Evolutionary conservation across 371 early-diverging fungal species (phyloP).

Genomic region (Mucor indicus): DNA sequence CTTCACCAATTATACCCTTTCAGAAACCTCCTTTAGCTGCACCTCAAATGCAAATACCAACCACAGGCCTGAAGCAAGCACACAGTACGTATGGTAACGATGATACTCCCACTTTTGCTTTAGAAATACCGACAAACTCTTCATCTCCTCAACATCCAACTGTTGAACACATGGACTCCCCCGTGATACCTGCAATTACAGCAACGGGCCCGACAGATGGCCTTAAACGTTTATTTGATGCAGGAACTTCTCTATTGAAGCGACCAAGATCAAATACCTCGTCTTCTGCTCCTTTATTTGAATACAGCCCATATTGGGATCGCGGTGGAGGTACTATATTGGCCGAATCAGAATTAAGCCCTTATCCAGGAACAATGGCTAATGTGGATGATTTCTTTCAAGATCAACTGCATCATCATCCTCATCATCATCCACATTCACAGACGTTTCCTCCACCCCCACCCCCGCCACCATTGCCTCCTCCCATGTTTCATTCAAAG

Average conservation of each 20-base stretch:
- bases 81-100: conserved; percentile 34
- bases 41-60: conserved; percentile 48
- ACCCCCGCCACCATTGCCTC: neutral
- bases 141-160: conserved; percentile 15
- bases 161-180: neutral
- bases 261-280: conserved; percentile 39
- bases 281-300: conserved; percentile 31
- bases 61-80: conserved; percentile 35
- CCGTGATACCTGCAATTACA: conserved; percentile 3
- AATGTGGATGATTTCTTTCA: conserved; percentile 3
- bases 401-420: conserved; percentile 10
- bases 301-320: conserved; percentile 22
- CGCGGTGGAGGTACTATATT: conserved; percentile 42
- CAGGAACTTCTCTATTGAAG: conserved; percentile 35
- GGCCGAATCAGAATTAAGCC: conserved; percentile 49
- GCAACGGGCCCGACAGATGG: conserved; percentile 3
- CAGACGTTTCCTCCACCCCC: neutral
- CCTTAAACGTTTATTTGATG: conserved; percentile 37
- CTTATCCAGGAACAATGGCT: conserved; percentile 53
- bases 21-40: conserved; percentile 41
- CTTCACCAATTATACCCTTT: conserved; percentile 39
- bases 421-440: conserved; percentile 2
- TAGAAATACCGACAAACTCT: conserved; percentile 31
- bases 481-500: conserved; percentile 1
- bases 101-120: conserved; percentile 33